phyloP scores from a whole-genome alignment of 2,329 filamentous ascomycete species.

The Aaosphaeria pasadenensis region DNA sequence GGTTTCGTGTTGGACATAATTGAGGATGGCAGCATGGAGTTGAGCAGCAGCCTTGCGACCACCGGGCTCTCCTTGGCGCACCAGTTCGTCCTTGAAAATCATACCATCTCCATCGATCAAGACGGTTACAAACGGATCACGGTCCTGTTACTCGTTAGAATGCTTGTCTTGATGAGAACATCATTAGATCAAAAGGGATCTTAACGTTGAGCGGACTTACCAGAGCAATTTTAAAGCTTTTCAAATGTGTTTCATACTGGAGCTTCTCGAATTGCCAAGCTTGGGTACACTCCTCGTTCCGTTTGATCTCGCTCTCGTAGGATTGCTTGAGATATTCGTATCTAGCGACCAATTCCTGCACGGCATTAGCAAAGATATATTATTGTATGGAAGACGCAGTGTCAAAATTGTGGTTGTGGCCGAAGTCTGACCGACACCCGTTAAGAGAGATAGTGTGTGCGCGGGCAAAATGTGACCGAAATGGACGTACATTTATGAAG shows the following conservation, averaged over 20 bases:
- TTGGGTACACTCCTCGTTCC: constrained; percentile 14
- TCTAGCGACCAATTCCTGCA: constrained; percentile 38
- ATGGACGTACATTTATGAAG: background rate
- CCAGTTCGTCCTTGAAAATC: constrained; percentile 52
- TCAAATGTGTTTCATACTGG: constrained; percentile 13
- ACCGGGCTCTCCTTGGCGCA: constrained; percentile 50
- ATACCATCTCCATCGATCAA: constrained; percentile 57
- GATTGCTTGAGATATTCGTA: constrained; percentile 37
- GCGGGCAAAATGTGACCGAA: too few species aligned
- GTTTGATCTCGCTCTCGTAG: constrained; percentile 18
- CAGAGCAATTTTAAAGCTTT: constrained; percentile 19
- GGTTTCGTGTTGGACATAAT: constrained; percentile 38
- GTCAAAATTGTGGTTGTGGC: too few species aligned
- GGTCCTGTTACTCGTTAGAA: constrained; percentile 34
- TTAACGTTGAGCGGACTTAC: constrained; percentile 10
- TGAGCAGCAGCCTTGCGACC: constrained; percentile 52
- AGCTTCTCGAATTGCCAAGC: constrained; percentile 20
- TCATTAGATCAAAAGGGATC: background rate
- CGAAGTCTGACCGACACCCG: too few species aligned
- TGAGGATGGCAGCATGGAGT: constrained; percentile 43
- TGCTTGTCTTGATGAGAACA: too few species aligned
- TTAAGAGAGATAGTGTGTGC: too few species aligned
- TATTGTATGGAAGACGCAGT: too few species aligned
- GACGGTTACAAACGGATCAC: constrained; percentile 53
- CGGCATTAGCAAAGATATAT: background rate